Base-by-base conservation (phyloP, 2,329 filamentous ascomycete genomes). In the Fusarium citri region DNA sequence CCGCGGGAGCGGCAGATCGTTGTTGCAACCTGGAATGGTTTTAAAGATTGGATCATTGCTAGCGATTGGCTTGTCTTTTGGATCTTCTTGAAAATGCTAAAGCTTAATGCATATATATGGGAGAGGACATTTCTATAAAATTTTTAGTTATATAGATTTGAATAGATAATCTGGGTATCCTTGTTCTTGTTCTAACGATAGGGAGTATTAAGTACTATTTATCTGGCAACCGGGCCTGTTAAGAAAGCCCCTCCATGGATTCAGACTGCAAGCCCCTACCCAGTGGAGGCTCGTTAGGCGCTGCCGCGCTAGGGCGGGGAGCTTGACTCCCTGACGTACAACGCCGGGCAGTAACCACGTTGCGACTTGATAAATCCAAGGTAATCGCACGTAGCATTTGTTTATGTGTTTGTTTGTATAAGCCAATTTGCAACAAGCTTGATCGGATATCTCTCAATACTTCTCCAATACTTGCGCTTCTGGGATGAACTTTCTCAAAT, bases 401-500 rank as follows among this genome's bases (percentile, higher is more conserved):
- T n/a, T 48, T 58, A 25, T 46, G 23, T 37, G 34, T n/a, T 37
- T 37, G 10, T n/a, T 37, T 37, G 10, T 53, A 40, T n/a, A 69
- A 60, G 28, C 22, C 41, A 18, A 40, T 37, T n/a, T 25, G 8
- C 51, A 23, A 23, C 18, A 41, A n/a, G 11, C 10, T 26, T 37
- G 8, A n/a, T 26, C 10, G 15, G 12, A 14, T 25, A 10, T 30
- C 28, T n/a, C 30, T 7, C 18, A 15, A 42, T 12, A 26, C 2
- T 10, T n/a, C 4, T 7, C 12, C 23, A 20, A 28, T 8, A 20
- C 16, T 63, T 43, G 51, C 50, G 30, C 18, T 43, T 12, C 28
- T 56, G 63, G 58, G 73, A 99, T 99, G 96, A 94, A 99, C 80
- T 98, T 98, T 78, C 88, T 99, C 78, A 98, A 98, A 83, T 98